These are phyloP conservation scores for Monilinia vaccinii-corymbosi DNA, from an alignment of 2,329 filamentous ascomycete genomes.

Conservation along the genomic window DNA sequence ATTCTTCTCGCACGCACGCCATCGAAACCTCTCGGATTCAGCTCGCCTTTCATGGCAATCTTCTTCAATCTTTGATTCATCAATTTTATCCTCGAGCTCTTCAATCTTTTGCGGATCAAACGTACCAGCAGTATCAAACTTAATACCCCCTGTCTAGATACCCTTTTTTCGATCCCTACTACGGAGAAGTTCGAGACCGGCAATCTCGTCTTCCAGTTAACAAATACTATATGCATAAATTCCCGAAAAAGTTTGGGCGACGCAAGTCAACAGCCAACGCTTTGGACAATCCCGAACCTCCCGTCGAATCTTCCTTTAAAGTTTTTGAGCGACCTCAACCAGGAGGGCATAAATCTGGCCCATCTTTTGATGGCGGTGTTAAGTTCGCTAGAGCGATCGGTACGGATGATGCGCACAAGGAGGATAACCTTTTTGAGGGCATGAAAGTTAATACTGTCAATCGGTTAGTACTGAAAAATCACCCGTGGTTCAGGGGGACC, in stretches of 20 bases:
- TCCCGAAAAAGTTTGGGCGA: conserved; percentile 29
- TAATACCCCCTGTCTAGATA: background rate
- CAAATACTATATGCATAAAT: conserved; percentile 30
- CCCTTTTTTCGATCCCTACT: background rate
- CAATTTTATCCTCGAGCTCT: background rate
- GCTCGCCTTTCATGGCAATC: background rate
- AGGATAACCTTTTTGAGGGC: conserved; percentile 29
- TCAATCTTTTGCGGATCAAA: conserved; percentile 4
- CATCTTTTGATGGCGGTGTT: conserved; percentile 28
- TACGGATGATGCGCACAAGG: conserved; percentile 21
- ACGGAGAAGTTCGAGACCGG: conserved; percentile 8
- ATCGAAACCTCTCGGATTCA: conserved; percentile 3
- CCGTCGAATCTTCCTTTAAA: conserved; percentile 27
- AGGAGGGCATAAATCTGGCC: conserved; percentile 12
- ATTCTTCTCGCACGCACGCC: conserved; percentile 13
- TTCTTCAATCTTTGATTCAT: background rate
- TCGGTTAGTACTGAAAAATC: conserved; percentile 25
- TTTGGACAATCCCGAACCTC: conserved; percentile 21
- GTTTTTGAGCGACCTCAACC: conserved; percentile 28
- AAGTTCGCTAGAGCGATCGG: conserved; percentile 22
- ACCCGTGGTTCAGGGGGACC: background rate
- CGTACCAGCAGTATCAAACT: background rate
- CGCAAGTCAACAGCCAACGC: conserved; percentile 29
- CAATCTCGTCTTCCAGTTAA: conserved; percentile 10
- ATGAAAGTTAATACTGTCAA: conserved; percentile 21